Base-by-base conservation (phyloP, 306 rosid genomes). In the Malus sieversii region DNA sequence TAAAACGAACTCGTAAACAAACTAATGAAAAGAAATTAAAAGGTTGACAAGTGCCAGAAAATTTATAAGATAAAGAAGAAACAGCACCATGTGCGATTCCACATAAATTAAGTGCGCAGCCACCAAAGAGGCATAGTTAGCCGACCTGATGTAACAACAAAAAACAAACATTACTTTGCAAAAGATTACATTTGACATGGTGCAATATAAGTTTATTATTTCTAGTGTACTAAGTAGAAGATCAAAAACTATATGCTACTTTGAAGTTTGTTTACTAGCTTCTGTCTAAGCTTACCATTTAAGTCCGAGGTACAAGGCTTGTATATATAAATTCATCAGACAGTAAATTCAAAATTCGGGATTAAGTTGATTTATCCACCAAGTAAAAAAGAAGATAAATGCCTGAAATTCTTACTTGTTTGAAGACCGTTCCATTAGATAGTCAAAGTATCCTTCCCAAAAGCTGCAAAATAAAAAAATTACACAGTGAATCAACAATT, bases 361-460 rank as follows among this genome's bases (percentile, higher is more conserved):
- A 19, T 30, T 22, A 30, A 23, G 8, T 25, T 16, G 35, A 33
- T n/a, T 16, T 12, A 67, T 23, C 61, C 4, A 66, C 58, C 5
- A 18, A 25, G 63, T 46, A 23, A 46, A 33, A 8, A 22, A 74
- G 25, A 61, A 23, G 25, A 73, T 9, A 73, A 42, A 55, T 57
- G 11, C 48, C 38, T 16, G 71, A 70, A 78, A 80, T 66, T 65
- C 89, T 83, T 86, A 92, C 99, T 89, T 84, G 83, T 88, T 95
- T 78, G 96, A 85, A 87, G 97, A 83, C 77, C 86, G 84, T 76
- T 95, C 99, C 97, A 92, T 90, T 78, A 95, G 79, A 87, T 85
- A 78, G 84, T 95, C 99, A 88, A 92, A 95, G 85, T 95, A 92
- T 76, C 97, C 97, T 84, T 95, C 99, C 99, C 99, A 95, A 80